These are phyloP conservation scores for Fremontodendron californicum DNA, from an alignment of 345 rosid species.

Conservation along the genomic window DNA sequence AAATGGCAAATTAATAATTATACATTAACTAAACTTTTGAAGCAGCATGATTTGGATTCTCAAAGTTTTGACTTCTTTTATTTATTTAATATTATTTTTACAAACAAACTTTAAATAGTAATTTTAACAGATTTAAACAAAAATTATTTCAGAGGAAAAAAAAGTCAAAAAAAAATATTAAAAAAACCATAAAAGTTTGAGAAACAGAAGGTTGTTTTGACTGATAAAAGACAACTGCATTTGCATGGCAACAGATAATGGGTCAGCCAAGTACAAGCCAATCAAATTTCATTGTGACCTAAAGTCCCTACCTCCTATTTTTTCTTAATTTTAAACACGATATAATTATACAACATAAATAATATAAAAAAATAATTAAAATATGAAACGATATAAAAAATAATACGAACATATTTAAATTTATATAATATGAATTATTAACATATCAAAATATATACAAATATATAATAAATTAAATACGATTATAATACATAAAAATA, in stretches of 20 bases:
- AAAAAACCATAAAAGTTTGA: not conserved
- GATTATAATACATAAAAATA: too few relatives aligned
- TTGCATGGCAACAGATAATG: not conserved
- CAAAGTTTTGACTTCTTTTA: not conserved
- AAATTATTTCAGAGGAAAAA: not conserved
- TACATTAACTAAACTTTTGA: not conserved
- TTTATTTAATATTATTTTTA: not conserved
- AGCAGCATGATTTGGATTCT: not conserved
- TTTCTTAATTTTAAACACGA: too few relatives aligned
- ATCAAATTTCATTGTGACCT: not conserved
- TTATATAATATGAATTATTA: too few relatives aligned
- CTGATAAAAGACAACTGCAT: not conserved
- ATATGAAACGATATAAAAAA: too few relatives aligned
- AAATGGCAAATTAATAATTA: not conserved
- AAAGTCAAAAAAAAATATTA: too few relatives aligned
- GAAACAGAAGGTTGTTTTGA: not conserved
- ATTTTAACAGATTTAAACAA: not conserved
- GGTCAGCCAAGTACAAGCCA: not conserved
- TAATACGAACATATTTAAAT: too few relatives aligned
- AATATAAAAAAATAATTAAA: too few relatives aligned
- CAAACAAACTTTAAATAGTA: not conserved
- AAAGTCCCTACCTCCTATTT: not conserved
- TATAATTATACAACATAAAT: too few relatives aligned
- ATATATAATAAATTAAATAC: too few relatives aligned
- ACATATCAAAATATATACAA: too few relatives aligned